A percentile compares a stretch with the other conserved stretches of the same genome.
Conservation (phyloP, 768 basidiomycete genomes). For the Cyclocybe cylindracea region DNA sequence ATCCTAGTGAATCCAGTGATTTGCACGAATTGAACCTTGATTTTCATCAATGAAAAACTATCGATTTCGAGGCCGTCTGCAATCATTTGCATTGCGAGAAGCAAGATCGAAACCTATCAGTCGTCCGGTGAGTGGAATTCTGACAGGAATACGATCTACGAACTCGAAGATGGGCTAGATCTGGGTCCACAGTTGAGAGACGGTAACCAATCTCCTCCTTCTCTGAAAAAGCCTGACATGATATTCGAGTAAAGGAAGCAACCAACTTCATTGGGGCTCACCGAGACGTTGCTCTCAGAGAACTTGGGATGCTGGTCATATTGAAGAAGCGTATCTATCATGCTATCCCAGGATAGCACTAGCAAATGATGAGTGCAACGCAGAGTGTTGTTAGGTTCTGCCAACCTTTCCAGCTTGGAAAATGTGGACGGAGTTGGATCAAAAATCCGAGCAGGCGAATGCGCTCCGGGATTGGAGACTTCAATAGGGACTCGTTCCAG, state of each 20-base stretch:
- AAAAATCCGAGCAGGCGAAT: slow-evolving; percentile 62
- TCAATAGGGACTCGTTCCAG: slow-evolving; percentile 64
- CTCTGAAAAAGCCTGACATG: background rate
- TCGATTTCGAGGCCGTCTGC: slow-evolving; percentile 62
- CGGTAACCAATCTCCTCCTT: slow-evolving; percentile 2
- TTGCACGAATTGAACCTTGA: slow-evolving; percentile 57
- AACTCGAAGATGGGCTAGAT: slow-evolving; percentile 49
- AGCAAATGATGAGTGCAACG: background rate
- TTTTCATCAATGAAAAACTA: slow-evolving; percentile 49
- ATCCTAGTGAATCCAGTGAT: slow-evolving; percentile 58
- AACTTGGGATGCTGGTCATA: slow-evolving; percentile 44
- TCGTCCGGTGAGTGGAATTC: background rate
- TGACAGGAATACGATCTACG: slow-evolving; percentile 7
- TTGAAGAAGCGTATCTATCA: slow-evolving; percentile 60
- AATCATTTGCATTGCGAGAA: slow-evolving; percentile 66
- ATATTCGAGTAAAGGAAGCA: background rate
- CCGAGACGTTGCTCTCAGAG: slow-evolving; percentile 37
- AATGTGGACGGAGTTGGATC: slow-evolving; percentile 66
- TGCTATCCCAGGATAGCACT: slow-evolving; percentile 69
- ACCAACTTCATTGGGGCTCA: slow-evolving; percentile 41
- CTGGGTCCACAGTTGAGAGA: slow-evolving; percentile 38
- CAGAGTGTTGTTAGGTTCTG: background rate
- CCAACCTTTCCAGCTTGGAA: slow-evolving; percentile 66
- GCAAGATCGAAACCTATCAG: slow-evolving; percentile 52
- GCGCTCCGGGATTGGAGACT: slow-evolving; percentile 57